Percentiles rank a stretch among this genome's conserved stretches.
These are phyloP conservation scores for Aspergillus sp. DNA, from an alignment of 2,329 filamentous ascomycete species.

Conservation along the genomic window DNA sequence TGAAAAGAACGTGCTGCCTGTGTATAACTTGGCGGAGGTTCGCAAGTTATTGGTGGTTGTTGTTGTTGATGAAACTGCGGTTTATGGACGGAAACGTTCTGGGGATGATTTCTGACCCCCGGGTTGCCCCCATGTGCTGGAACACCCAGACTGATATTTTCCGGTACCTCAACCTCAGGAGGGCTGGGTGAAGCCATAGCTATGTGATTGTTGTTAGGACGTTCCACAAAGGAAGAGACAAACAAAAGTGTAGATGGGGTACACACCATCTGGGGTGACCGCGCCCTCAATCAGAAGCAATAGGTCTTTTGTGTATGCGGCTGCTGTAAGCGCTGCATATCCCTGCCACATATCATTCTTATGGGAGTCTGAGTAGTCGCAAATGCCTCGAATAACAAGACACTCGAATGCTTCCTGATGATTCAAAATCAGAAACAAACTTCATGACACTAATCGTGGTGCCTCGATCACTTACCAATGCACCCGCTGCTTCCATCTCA, in stretches of 20 bases:
- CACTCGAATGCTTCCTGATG: not conserved
- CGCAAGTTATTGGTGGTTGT: not conserved
- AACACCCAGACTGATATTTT: too few relatives aligned
- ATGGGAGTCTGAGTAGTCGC: constrained; percentile 15
- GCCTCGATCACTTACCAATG: not conserved
- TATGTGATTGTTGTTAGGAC: not conserved
- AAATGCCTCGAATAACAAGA: constrained; percentile 12
- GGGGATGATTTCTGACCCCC: too few relatives aligned
- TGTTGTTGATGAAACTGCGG: too few relatives aligned
- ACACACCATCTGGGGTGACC: not conserved
- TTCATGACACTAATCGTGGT: not conserved
- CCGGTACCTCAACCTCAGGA: not conserved
- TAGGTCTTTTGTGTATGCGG: constrained; percentile 13
- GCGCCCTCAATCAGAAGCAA: not conserved
- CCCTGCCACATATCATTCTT: constrained; percentile 15
- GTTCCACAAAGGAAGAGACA: not conserved
- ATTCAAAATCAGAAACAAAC: not conserved
- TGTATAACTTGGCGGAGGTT: not conserved
- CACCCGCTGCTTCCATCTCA: constrained; percentile 18
- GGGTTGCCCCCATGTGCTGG: not conserved
- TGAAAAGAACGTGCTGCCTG: not conserved
- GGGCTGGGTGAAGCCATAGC: not conserved
- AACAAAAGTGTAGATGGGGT: not conserved
- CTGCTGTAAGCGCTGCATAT: constrained; percentile 11
- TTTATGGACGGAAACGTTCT: too few relatives aligned